Base-by-base conservation (phyloP, 1,284 basidiomycete genomes). In the Quambalaria eucalypti region DNA sequence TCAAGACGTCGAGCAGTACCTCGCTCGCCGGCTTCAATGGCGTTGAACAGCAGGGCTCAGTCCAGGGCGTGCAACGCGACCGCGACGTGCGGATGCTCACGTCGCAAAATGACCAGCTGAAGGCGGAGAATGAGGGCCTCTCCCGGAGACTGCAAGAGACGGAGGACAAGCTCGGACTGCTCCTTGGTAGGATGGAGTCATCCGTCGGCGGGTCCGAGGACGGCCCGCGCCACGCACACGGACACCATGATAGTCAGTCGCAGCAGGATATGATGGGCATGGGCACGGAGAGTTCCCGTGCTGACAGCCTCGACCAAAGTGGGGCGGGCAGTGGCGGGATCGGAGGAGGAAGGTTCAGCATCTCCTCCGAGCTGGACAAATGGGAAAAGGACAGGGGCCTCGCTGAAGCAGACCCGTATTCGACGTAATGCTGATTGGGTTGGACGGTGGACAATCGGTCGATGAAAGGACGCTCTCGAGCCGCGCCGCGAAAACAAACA, bases 291-390 rank as follows among this genome's bases (percentile, higher is more conserved):
- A 25, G 7, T 26, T 26, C 21, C 7, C 16, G 21, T 14, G 25
- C 25, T 14, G 42, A 21, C 4, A 21, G 4, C 36, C 5, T 5
- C 4, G 36, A 21, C 36, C 16, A 21, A 4, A 26, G 21, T 21
- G 25, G n/a, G 4, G 42, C 16, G 16, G 21, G 12, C 23, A 25
- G 39, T n/a, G 39, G 39, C 21, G 39, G 39, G 12, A n/a, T 33
- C 31, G 31, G 36, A 3, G 38, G 48, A 12, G 50, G 55, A 23
- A 29, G 54, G 6, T 55, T 51, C 28, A 64, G 61, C 59, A 68
- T 69, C 51, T 58, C 68, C 4, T 66, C 62, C 2, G 68, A 69
- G 55, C 59, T 69, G n/a, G 68, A 69, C 57, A 65, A 65, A 59
- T 69, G 68, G 68, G 68, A 69, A 56, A 46, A 26, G 42, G 42